These are phyloP conservation scores for Cercospora zeae-maydis DNA, from an alignment of 2,329 filamentous ascomycete genomes.

Conservation along the genomic window DNA sequence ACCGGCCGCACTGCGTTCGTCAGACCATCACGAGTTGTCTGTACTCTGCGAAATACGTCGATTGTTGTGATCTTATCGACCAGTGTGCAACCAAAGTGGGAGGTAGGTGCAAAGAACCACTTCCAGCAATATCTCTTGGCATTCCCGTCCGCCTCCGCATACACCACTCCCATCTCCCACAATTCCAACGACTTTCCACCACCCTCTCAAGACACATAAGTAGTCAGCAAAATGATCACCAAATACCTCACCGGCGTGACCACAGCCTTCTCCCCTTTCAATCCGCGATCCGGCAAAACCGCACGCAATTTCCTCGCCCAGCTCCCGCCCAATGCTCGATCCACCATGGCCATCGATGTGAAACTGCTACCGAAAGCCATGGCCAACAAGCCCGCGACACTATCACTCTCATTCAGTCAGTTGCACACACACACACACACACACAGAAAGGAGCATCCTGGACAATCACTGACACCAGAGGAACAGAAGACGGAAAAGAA, in stretches of 20 bases:
- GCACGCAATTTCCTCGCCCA: constrained; percentile 83
- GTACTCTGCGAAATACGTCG: no score
- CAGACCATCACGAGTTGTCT: no score
- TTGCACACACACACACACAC: background rate
- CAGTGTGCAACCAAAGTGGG: background rate
- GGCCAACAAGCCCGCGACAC: constrained; percentile 63
- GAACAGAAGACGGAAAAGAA: constrained; percentile 84
- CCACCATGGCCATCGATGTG: constrained; percentile 71
- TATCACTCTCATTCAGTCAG: constrained; percentile 84
- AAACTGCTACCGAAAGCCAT: constrained; percentile 65
- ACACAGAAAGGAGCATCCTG: background rate
- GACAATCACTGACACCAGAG: constrained; percentile 18
- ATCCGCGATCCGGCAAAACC: constrained; percentile 65
- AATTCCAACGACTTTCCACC: background rate
- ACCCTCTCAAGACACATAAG: background rate
- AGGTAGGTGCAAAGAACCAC: background rate
- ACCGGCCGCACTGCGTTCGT: background rate
- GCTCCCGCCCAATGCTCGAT: constrained; percentile 74
- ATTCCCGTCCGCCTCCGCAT: background rate
- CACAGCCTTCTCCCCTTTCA: constrained; percentile 91
- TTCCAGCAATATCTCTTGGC: background rate
- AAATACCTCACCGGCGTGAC: constrained; percentile 81
- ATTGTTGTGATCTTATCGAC: background rate
- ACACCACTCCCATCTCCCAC: background rate
- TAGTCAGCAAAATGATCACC: constrained; percentile 68